Evolutionary conservation across 768 basidiomycete genomes (phyloP), one percentile per base, ranked within the genome.

Genomic region (Tephrocybe sp.): DNA sequence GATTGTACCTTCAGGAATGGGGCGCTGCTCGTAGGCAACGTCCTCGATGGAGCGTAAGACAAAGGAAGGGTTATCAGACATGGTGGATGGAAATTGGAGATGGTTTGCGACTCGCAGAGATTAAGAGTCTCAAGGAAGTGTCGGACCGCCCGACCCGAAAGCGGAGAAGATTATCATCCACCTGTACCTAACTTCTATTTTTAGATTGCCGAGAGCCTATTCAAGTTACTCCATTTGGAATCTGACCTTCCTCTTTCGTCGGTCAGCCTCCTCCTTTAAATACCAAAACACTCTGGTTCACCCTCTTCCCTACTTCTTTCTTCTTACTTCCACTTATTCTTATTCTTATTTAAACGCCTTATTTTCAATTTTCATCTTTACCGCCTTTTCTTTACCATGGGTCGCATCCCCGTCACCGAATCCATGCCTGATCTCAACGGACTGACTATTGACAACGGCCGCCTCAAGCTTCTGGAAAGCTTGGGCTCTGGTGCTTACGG

Each of bases 401-500:
- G 66, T 54, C 72, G 70, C 52, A 56, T 66, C 52, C 59, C 71
- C 46, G 66, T 69, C 48, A 69, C 76, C 26, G 70, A 76, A 34
- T 60, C 64, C 32, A 69, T 79, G 61, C 81, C 79, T 54, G 70
- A 82, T 56, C 76, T 83, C 59, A 68, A 75, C 40, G 79, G 78
- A 46, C 62, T 66, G 44, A 57, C 63, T 46, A 72, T 91, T 60
- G 79, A 82, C 67, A 69, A 76, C 53, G 82, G 81, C 54, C 81
- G 78, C 51, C 77, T 87, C 61, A 73, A 75, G 57, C 75, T 93
- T 56, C 63, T 79, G 52, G 75, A 80, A 52, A 72, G 75, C 47
- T 73, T 93, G 49, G 91, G 88, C 45, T 73, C 80, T 42, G 92
- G 92, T 17, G 82, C 86, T 9, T 90, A 87, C 52, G 87, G 89